These are phyloP conservation scores for Beauveria bassiana DNA, from an alignment of 2,329 filamentous ascomycete species.

Conservation along the genomic window DNA sequence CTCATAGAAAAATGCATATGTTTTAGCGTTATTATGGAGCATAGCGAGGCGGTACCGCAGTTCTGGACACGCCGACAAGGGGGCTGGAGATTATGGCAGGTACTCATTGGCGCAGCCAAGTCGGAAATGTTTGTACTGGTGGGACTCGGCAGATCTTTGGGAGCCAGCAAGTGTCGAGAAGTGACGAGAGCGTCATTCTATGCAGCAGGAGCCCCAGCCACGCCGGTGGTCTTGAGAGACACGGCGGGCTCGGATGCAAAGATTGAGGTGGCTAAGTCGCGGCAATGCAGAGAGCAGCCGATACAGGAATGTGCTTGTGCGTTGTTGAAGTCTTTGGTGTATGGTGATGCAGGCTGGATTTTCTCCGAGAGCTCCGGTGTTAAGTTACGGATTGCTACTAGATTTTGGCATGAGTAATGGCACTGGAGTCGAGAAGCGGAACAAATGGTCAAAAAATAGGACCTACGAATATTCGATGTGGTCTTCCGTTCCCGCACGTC, in stretches of 20 bases:
- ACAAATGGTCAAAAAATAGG: not conserved
- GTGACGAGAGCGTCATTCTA: not conserved
- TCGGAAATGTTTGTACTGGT: not conserved
- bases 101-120: not conserved
- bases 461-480: too few relatives aligned
- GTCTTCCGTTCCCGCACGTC: too few relatives aligned
- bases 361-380: too few relatives aligned
- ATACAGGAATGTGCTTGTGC: not conserved
- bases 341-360: too few relatives aligned
- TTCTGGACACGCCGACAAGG: not conserved
- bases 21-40: not conserved
- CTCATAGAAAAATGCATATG: not conserved
- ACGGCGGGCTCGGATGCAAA: slow-evolving; percentile 3
- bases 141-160: slow-evolving; percentile 4
- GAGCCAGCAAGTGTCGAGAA: not conserved
- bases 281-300: not conserved
- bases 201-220: not conserved
- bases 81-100: not conserved
- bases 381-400: too few relatives aligned
- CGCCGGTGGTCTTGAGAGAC: not conserved
- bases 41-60: not conserved
- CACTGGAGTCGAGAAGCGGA: not conserved
- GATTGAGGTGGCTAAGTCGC: not conserved
- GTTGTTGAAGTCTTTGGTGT: not conserved
- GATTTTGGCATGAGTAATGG: too few relatives aligned